Evolutionary conservation across 148 eudicot genomes (phyloP).

Genomic region (Linanthus parryae): DNA sequence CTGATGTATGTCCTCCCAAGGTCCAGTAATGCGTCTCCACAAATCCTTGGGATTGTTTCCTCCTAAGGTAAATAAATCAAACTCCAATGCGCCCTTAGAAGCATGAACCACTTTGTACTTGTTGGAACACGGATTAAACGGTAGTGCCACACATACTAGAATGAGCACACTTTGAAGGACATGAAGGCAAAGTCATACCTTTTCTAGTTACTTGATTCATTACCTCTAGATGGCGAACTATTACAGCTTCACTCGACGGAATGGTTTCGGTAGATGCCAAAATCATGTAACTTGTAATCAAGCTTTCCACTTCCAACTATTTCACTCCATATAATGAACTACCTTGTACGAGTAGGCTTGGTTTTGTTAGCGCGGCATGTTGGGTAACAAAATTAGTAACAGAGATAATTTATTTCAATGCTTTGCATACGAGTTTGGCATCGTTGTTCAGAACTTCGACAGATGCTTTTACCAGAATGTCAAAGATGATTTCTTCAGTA

Average conservation of each 20-base stretch:
- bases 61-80: slow-evolving; percentile 1
- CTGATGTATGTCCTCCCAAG: background rate
- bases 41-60: background rate
- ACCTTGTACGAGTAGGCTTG: background rate
- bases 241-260: slow-evolving; percentile 2
- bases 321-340: background rate
- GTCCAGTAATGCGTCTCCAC: slow-evolving; percentile 3
- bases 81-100: background rate
- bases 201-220: background rate
- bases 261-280: background rate
- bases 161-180: background rate
- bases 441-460: background rate
- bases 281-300: background rate
- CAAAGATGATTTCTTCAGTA: background rate
- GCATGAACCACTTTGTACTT: slow-evolving; percentile 8
- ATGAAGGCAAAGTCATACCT: background rate
- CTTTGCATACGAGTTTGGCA: slow-evolving; percentile 3
- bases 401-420: slow-evolving; percentile 1
- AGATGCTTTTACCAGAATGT: background rate
- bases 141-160: background rate
- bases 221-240: slow-evolving; percentile 3
- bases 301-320: slow-evolving; percentile 1
- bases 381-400: background rate
- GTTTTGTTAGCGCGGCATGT: background rate
- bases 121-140: background rate